Base-by-base conservation (phyloP, 2,329 filamentous ascomycete species). In the Ascochyta clinopodiicola region DNA sequence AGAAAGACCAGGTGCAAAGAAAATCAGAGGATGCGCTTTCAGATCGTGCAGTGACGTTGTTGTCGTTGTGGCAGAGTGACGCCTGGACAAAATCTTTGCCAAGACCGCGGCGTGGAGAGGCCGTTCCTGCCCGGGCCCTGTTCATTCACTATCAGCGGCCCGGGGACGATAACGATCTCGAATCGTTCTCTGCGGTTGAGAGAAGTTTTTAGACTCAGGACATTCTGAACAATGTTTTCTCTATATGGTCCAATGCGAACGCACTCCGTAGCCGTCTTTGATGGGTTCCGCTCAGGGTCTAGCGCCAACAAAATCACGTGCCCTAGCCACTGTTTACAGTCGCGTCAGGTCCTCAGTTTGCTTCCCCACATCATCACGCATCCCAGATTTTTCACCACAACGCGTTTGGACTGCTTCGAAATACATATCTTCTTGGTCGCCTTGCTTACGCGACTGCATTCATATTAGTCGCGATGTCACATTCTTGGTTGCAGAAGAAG, bases 401-500 rank as follows among this genome's bases (percentile, higher is more conserved):
- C 63, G 39, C 62, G 52, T 52, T 48, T 46, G 62, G 38, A 49
- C 60, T 44, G 21, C 27, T 61, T 67, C 29, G 7, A 52, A 54
- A 47, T 52, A 54, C 52, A 58, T 48, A 63, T 59, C 56, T 50
- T 58, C 52, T 44, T 65, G 64, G 76, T 84, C 82, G 82, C 83
- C 76, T 77, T 69, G 62, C 57, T 69, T 72, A 72, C 78, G 80
- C 80, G 80, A 82, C 76, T 62, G 63, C 61, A 69, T 69, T 53
- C 45, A 64, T 73, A 68, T 60, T 68, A 70, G 57, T 59, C 67
- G 83, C 73, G 67, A 90, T 90, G 87, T 86, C 72, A 40, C 60
- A 86, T 59, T 85, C 86, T 66, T 96, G 90, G 86, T 83, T 96
- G 73, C 85, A 88, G 76, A 84, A 84, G 75, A 90, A 95, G 83